Percentiles rank a stretch among this genome's conserved stretches.
These are phyloP conservation scores for Rhinocladiella similis DNA, from an alignment of 2,329 filamentous ascomycete species.

Conservation along the genomic window DNA sequence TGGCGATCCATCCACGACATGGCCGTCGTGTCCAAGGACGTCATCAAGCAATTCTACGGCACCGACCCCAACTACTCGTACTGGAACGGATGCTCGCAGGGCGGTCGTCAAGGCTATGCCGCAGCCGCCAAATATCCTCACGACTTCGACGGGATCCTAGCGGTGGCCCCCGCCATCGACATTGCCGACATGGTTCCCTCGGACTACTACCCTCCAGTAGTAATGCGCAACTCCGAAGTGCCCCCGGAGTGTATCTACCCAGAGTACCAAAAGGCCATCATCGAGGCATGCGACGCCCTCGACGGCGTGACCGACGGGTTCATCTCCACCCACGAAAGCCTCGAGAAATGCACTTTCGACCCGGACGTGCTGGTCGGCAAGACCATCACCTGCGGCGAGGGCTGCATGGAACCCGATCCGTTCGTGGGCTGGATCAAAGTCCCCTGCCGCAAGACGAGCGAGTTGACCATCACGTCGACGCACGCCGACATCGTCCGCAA, in stretches of 20 bases:
- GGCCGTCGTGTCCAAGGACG: conserved; percentile 30
- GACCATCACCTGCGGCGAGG: conserved; percentile 4
- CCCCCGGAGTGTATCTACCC: conserved; percentile 37
- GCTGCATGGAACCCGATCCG: background rate
- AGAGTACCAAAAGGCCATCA: conserved; percentile 36
- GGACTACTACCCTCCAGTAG: conserved; percentile 30
- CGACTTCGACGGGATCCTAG: conserved; percentile 33
- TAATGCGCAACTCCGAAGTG: conserved; percentile 26
- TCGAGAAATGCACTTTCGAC: conserved; percentile 17
- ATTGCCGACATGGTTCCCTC: conserved; percentile 32
- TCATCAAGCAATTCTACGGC: conserved; percentile 22
- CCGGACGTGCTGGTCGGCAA: conserved; percentile 12
- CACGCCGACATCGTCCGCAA: conserved; percentile 12
- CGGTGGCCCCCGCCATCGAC: conserved; percentile 29
- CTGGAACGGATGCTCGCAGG: conserved; percentile 60
- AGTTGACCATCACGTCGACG: conserved; percentile 7
- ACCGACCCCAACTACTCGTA: conserved; percentile 37
- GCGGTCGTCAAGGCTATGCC: conserved; percentile 60
- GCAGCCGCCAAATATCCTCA: conserved; percentile 35
- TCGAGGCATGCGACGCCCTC: conserved; percentile 33
- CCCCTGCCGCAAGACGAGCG: background rate
- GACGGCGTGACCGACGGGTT: conserved; percentile 32
- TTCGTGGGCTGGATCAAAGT: conserved; percentile 2
- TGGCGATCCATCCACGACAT: conserved; percentile 37
- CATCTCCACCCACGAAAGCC: conserved; percentile 24